These are phyloP conservation scores for Rosa rugosa DNA, from an alignment of 306 rosid species.

Conservation along the genomic window DNA sequence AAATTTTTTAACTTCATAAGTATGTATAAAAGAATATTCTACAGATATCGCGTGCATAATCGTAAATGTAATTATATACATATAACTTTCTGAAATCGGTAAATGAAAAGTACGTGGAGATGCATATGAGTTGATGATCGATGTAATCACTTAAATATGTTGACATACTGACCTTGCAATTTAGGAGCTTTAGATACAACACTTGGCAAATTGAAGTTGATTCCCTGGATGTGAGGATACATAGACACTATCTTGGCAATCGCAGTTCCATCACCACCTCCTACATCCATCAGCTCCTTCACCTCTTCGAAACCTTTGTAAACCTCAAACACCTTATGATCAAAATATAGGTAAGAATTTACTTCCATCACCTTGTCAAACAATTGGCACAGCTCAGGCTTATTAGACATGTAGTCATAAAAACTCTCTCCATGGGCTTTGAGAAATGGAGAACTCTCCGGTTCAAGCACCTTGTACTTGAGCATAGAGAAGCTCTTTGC, in stretches of 20 bases:
- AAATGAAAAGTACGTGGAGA: too few relatives aligned
- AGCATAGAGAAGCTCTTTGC: background rate
- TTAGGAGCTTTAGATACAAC: background rate
- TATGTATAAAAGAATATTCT: too few relatives aligned
- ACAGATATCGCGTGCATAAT: too few relatives aligned
- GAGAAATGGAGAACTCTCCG: background rate
- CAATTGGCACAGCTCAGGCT: background rate
- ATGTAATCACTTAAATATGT: too few relatives aligned
- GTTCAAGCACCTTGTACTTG: constrained; percentile 15
- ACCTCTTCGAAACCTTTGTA: constrained; percentile 23
- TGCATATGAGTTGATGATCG: too few relatives aligned
- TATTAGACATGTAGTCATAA: background rate
- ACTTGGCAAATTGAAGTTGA: constrained; percentile 17
- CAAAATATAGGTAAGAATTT: background rate
- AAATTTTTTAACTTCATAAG: too few relatives aligned
- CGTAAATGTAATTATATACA: too few relatives aligned
- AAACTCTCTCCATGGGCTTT: background rate
- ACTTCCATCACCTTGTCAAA: constrained; percentile 6
- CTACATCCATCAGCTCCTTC: constrained; percentile 13
- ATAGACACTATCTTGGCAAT: constrained; percentile 4
- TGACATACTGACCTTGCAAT: background rate
- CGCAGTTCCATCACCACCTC: constrained; percentile 20
- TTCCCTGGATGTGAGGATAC: constrained; percentile 14
- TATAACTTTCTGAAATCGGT: too few relatives aligned
- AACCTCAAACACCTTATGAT: constrained; percentile 5